Evolutionary conservation across 768 basidiomycete species (phyloP).

Genomic region (Nidularia pulvinata): DNA sequence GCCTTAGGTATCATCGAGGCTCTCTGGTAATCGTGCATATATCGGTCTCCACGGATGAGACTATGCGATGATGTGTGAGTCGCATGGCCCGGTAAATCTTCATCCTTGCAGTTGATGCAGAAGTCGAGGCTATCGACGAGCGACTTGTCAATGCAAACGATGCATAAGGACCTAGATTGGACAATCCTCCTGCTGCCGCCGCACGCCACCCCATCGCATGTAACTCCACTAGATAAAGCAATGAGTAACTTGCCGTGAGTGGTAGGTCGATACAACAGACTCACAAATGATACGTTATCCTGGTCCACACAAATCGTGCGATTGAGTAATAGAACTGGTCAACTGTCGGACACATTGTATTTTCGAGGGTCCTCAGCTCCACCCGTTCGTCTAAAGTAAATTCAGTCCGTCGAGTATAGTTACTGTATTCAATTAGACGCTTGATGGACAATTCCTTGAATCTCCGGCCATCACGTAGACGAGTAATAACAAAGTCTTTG

Average conservation of each 20-base stretch:
- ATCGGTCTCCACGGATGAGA: background rate
- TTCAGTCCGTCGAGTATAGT: background rate
- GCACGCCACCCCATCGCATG: background rate
- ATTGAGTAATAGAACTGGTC: background rate
- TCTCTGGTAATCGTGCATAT: background rate
- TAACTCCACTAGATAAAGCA: background rate
- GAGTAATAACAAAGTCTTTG: background rate
- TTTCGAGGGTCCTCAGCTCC: background rate
- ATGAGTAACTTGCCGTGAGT: background rate
- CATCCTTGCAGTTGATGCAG: background rate
- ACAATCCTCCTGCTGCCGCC: slow-evolving; percentile 3
- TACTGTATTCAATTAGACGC: background rate
- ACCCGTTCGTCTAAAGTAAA: background rate
- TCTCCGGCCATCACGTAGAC: background rate
- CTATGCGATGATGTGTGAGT: background rate
- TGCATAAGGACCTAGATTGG: slow-evolving; percentile 5
- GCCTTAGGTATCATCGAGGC: background rate
- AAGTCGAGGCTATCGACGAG: background rate
- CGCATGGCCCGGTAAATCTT: background rate
- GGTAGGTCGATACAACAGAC: background rate
- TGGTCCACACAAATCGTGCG: background rate
- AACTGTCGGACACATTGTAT: background rate
- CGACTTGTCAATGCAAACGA: slow-evolving; percentile 2
- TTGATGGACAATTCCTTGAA: background rate
- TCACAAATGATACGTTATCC: background rate